A percentile compares a stretch with the other conserved stretches of the same genome.
phyloP scores from a whole-genome alignment of 208 protist genomes.

The Lotmaria passim region DNA sequence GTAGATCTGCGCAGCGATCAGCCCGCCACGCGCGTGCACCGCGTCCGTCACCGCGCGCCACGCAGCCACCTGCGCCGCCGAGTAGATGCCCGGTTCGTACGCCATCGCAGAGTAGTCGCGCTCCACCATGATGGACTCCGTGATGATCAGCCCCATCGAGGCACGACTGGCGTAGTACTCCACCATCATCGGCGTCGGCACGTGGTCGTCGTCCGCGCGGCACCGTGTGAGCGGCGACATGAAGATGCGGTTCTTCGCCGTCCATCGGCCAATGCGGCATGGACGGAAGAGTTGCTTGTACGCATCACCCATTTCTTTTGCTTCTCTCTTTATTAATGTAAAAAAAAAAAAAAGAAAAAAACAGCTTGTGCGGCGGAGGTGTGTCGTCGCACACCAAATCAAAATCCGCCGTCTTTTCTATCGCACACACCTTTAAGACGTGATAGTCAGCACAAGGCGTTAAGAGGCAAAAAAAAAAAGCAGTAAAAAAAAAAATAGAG shows the following conservation, averaged over 20 bases:
- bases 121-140: slow-evolving; percentile 65
- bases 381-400: too few relatives aligned
- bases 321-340: not conserved
- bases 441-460: too few relatives aligned
- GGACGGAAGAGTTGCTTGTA: slow-evolving; percentile 35
- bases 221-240: slow-evolving; percentile 59
- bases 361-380: too few relatives aligned
- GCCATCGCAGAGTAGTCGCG: slow-evolving; percentile 40
- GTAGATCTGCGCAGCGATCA: slow-evolving; percentile 56
- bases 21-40: slow-evolving; percentile 60
- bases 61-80: slow-evolving; percentile 45
- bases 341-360: too few relatives aligned
- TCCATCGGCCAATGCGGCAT: slow-evolving; percentile 37
- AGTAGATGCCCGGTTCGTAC: slow-evolving; percentile 61
- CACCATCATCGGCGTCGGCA: slow-evolving; percentile 45
- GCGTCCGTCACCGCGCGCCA: slow-evolving; percentile 68
- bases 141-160: slow-evolving; percentile 57
- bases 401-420: too few relatives aligned
- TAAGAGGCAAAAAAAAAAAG: too few relatives aligned
- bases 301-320: too few relatives aligned
- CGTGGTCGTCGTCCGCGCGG: slow-evolving; percentile 49
- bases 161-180: slow-evolving; percentile 66
- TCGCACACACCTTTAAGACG: too few relatives aligned
- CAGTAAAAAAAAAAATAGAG: too few relatives aligned
- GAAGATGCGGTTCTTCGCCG: slow-evolving; percentile 53